Base-by-base conservation (phyloP, 208 protist species). In the Trypanosoma theileri region DNA sequence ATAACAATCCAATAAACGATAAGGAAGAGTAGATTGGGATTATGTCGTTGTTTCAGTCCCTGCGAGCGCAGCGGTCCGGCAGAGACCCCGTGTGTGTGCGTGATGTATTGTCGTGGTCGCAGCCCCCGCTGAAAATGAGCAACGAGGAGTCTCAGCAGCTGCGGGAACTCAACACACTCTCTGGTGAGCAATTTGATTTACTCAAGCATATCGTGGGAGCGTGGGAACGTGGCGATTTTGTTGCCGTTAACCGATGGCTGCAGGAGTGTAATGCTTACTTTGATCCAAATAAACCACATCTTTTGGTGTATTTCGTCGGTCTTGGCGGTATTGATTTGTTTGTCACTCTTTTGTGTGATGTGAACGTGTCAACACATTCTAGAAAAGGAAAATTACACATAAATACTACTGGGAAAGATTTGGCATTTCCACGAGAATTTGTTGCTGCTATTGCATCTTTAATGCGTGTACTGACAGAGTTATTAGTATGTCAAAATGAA, bases 241-340 rank as follows among this genome's bases (percentile, higher is more conserved):
- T 42, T 40, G 13, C 26, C 22, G 42, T 82, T 19, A 56, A 76
- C 28, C 51, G 62, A 17, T 59, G 56, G 13, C 50, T 82, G 21
- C 61, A 82, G 16, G 56, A 71, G 16, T 86, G 76, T 53, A 66
- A 77, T 24, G 66, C 79, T 13, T 81, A 85, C 57, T 73, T 84
- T 42, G 79, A 79, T 56, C 76, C 84, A 1, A 73, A 73, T n/a
- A 79, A 77, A 19, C 73, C 69, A 19, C 71, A 82, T 28, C 63
- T 78, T 28, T 66, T 85, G 0, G 71, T 70, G 14, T 82, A 83
- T 63, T 89, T 94, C 63, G 64, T 91, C 8, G 80, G 78, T 10
- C 70, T 79, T 59, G 85, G 85, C 35, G 88, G 88, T n/a, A 73
- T 91, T 44, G 79, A 86, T 40, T 45, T 88, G n/a, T 84, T 92